A percentile compares a stretch with the other conserved stretches of the same genome.
phyloP scores from a whole-genome alignment of 2,329 filamentous ascomycete species.

The Zasmidium cellare region DNA sequence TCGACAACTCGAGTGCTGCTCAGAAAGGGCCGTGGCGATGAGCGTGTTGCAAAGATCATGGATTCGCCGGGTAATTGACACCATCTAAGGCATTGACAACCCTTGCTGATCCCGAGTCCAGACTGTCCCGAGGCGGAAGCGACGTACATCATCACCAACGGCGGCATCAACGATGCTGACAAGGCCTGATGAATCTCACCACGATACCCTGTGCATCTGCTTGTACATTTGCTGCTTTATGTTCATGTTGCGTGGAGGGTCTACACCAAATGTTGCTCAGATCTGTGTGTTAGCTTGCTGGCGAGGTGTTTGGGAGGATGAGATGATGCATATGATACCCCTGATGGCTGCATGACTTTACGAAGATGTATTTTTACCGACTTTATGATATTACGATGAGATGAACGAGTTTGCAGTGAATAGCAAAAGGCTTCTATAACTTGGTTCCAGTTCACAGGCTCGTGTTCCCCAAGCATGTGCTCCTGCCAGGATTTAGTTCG shows the following conservation, averaged over 20 bases:
- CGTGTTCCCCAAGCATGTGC: too few relatives aligned
- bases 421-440: too few relatives aligned
- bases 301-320: slow-evolving; percentile 1
- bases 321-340: not conserved
- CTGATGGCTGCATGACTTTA: not conserved
- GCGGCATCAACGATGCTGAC: slow-evolving; percentile 67
- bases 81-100: not conserved
- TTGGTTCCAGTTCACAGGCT: too few relatives aligned
- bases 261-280: not conserved
- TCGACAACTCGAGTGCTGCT: slow-evolving; percentile 66
- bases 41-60: slow-evolving; percentile 68
- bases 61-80: slow-evolving; percentile 60
- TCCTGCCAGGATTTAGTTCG: too few relatives aligned
- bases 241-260: not conserved
- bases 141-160: slow-evolving; percentile 69
- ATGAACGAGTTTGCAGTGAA: too few relatives aligned
- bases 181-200: slow-evolving; percentile 47
- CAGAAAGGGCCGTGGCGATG: slow-evolving; percentile 68
- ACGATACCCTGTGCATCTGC: not conserved
- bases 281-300: slow-evolving; percentile 1
- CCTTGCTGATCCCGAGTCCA: slow-evolving; percentile 34
- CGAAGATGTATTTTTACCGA: slow-evolving; percentile 2
- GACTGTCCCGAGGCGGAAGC: slow-evolving; percentile 69
- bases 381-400: not conserved
- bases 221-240: not conserved